These are phyloP conservation scores for Triticum timopheevii DNA, from an alignment of 176 grass and related monocot genomes.

Conservation along the genomic window DNA sequence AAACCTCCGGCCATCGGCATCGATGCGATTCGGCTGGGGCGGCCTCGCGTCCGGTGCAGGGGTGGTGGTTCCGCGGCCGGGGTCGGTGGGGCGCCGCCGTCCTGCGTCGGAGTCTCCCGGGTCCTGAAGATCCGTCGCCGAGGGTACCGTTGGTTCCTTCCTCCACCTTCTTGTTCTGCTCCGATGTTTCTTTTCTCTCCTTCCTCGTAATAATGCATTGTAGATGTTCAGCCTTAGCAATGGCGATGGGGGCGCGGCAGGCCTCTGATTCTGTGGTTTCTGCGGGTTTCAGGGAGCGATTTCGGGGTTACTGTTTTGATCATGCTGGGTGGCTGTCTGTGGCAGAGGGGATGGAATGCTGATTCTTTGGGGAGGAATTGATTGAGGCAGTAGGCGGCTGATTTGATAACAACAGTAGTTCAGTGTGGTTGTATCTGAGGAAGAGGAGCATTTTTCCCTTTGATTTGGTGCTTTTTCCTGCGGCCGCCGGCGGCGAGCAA, in stretches of 20 bases:
- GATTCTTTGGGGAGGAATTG: conserved; percentile 10
- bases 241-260: background rate
- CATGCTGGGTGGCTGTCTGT: background rate
- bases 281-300: background rate
- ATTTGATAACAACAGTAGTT: background rate
- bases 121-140: background rate
- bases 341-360: background rate
- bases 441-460: conserved; percentile 5
- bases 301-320: background rate
- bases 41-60: conserved; percentile 33
- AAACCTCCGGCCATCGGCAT: background rate
- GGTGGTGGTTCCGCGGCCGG: conserved; percentile 10
- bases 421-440: background rate
- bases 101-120: background rate
- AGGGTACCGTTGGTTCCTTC: background rate
- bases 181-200: background rate
- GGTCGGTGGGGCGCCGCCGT: conserved; percentile 7
- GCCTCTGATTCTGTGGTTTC: background rate
- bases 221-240: background rate
- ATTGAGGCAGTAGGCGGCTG: conserved; percentile 5
- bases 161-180: background rate
- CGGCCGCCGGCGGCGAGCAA: background rate
- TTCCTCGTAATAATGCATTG: background rate
- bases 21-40: conserved; percentile 37
- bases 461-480: background rate